phyloP scores from a whole-genome alignment of 2,329 filamentous ascomycete genomes.

The Sporothrix protearum region DNA sequence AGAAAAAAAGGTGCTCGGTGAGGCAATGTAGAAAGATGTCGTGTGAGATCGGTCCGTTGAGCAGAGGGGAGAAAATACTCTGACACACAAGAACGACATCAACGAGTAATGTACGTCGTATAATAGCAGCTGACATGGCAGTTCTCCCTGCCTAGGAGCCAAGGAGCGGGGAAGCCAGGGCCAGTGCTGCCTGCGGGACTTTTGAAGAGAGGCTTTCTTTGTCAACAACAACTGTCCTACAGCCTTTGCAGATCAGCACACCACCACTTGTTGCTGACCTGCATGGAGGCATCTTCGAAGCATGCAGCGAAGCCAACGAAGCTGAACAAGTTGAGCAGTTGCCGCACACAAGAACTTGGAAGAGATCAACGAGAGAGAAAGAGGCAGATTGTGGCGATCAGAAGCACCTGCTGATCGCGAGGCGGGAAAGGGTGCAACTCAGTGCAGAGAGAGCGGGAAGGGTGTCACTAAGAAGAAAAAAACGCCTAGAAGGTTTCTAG shows the following conservation, averaged over 20 bases:
- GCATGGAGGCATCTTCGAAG: constrained; percentile 4
- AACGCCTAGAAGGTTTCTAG: constrained; percentile 26
- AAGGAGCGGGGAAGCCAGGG: background rate
- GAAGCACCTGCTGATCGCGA: background rate
- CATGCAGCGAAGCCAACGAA: constrained; percentile 4
- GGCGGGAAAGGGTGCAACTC: background rate
- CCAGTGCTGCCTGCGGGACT: background rate
- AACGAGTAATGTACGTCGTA: background rate
- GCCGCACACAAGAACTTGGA: background rate
- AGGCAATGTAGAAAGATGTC: constrained; percentile 9
- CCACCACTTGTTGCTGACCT: background rate
- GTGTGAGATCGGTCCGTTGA: background rate
- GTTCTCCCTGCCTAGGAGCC: background rate
- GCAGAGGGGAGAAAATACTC: background rate
- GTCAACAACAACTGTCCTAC: no score
- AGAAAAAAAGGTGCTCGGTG: background rate
- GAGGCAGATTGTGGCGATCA: constrained; percentile 1
- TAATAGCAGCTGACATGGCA: background rate
- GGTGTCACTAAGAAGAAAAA: background rate
- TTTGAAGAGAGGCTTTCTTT: no score
- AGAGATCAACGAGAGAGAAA: background rate
- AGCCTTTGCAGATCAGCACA: background rate
- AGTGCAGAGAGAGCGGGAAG: background rate
- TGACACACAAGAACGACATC: background rate
- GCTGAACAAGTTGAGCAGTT: background rate